Conservation (phyloP, 75 land plant genomes). For the Cryptomeria japonica region DNA sequence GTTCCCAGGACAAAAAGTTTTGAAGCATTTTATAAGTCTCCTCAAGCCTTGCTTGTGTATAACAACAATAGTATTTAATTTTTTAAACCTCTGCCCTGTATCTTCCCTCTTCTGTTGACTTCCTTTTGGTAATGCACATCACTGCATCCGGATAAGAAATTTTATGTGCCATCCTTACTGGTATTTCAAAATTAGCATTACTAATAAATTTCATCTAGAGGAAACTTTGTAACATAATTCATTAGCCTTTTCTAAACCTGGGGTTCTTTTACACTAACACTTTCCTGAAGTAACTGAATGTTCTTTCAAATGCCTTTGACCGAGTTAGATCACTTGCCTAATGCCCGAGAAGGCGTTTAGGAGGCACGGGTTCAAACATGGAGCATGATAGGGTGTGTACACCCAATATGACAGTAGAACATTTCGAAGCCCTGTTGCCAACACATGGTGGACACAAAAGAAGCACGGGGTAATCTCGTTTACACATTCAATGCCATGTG, state of each 20-base stretch:
- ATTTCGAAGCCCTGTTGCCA: background rate
- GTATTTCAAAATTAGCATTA: no score
- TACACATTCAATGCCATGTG: background rate
- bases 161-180: no score
- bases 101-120: background rate
- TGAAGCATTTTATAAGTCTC: background rate
- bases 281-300: background rate
- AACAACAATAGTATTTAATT: background rate
- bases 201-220: background rate
- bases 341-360: background rate
- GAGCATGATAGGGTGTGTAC: background rate
- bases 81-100: background rate
- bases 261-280: background rate
- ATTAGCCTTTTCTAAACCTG: background rate
- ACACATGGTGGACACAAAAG: no score
- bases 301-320: background rate
- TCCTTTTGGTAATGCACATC: background rate
- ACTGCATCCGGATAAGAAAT: background rate
- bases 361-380: no score
- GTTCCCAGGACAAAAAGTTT: background rate
- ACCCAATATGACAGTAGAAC: background rate
- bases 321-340: background rate
- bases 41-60: background rate
- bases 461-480: background rate
- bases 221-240: background rate